Evolutionary conservation across 2,329 filamentous ascomycete genomes (phyloP).

Genomic region (Leptodontidium sp.): DNA sequence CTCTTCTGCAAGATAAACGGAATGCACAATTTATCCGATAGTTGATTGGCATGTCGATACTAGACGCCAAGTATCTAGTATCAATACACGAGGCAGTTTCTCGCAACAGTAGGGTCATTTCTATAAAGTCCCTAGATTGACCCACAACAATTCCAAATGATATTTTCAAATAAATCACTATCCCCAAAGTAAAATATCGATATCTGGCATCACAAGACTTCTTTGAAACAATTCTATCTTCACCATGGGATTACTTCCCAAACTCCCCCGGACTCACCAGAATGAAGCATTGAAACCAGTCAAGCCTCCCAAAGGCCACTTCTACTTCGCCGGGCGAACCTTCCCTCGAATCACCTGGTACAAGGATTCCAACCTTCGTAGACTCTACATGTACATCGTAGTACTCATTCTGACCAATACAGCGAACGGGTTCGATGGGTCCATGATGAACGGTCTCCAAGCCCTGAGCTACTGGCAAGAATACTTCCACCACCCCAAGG

Average conservation of each 20-base stretch:
- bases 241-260: slow-evolving; percentile 12
- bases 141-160: not conserved
- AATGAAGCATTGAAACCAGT: slow-evolving; percentile 22
- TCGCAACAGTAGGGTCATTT: not conserved
- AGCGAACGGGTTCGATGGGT: slow-evolving; percentile 51
- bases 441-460: slow-evolving; percentile 53
- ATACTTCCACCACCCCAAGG: slow-evolving; percentile 45
- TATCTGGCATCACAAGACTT: not conserved
- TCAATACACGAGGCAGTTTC: not conserved
- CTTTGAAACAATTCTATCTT: not conserved
- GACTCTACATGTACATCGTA: slow-evolving; percentile 47
- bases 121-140: not conserved
- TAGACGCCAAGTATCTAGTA: not conserved
- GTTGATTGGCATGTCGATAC: not conserved
- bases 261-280: slow-evolving; percentile 10
- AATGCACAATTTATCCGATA: not conserved
- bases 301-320: slow-evolving; percentile 17
- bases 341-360: slow-evolving; percentile 43
- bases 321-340: slow-evolving; percentile 21
- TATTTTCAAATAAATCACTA: not conserved
- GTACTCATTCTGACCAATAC: slow-evolving; percentile 49
- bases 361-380: slow-evolving; percentile 43
- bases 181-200: not conserved
- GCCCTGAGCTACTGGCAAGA: slow-evolving; percentile 53
- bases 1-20: not conserved